phyloP scores from a whole-genome alignment of 2,329 filamentous ascomycete species.

The Furcasterigmium furcatum region DNA sequence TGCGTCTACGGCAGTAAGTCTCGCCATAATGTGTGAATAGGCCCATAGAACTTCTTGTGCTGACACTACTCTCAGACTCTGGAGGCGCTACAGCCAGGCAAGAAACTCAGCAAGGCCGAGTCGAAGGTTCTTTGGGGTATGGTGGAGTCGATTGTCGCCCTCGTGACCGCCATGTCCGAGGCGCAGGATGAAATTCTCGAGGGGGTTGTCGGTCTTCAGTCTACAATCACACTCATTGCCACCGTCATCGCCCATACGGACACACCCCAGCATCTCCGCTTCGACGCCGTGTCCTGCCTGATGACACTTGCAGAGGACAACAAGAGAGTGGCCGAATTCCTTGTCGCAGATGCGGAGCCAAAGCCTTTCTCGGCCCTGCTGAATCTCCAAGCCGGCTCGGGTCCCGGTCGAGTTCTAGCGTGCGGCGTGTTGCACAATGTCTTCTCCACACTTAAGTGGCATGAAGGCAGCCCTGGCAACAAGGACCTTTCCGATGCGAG shows the following conservation, averaged over 20 bases:
- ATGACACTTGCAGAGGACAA: constrained; percentile 61
- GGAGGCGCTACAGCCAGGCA: constrained; percentile 27
- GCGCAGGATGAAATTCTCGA: constrained; percentile 59
- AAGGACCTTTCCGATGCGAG: constrained; percentile 47
- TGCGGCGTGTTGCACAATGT: constrained; percentile 63
- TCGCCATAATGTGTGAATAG: constrained; percentile 7
- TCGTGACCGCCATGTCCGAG: constrained; percentile 53
- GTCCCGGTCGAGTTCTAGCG: constrained; percentile 49
- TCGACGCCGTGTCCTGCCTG: constrained; percentile 51
- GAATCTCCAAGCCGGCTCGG: constrained; percentile 42
- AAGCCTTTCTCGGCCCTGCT: constrained; percentile 47
- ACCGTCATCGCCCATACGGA: constrained; percentile 43
- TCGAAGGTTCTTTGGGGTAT: constrained; percentile 52
- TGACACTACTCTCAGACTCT: neutral
- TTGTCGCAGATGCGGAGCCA: constrained; percentile 46
- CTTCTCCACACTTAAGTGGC: constrained; percentile 51
- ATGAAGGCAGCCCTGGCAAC: constrained; percentile 45
- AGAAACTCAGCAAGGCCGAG: constrained; percentile 48
- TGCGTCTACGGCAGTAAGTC: constrained; percentile 48
- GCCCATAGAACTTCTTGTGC: too few relatives aligned
- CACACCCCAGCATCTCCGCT: constrained; percentile 35
- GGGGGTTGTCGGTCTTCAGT: constrained; percentile 45
- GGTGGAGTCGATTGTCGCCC: constrained; percentile 46
- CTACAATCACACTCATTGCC: constrained; percentile 52
- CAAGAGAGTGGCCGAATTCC: constrained; percentile 43